These are phyloP conservation scores for Cupressus sempervirens DNA, from an alignment of 75 land plant species.

Conservation along the genomic window DNA sequence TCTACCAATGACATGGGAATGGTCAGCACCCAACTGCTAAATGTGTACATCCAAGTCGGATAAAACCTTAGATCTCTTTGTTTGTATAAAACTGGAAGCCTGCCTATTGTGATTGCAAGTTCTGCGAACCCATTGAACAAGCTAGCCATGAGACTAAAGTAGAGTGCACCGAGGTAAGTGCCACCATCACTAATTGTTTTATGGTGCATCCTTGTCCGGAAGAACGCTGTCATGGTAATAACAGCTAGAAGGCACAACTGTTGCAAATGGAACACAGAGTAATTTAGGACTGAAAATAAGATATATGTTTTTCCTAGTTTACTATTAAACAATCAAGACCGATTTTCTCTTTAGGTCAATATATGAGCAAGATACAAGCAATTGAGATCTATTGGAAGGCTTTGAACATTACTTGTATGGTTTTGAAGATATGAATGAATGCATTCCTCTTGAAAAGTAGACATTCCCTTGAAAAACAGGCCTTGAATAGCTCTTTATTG, in stretches of 20 bases:
- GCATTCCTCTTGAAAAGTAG: slow-evolving; percentile 28
- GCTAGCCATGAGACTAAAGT: slow-evolving; percentile 56
- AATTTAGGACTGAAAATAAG: background rate
- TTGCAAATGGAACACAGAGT: slow-evolving; percentile 5
- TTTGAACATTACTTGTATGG: slow-evolving; percentile 11
- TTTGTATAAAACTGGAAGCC: slow-evolving; percentile 82
- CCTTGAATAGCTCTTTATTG: slow-evolving; percentile 25
- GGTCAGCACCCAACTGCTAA: slow-evolving; percentile 35
- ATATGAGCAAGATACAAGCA: background rate
- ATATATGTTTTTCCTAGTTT: background rate
- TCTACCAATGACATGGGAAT: slow-evolving; percentile 42
- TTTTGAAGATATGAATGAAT: slow-evolving; percentile 30
- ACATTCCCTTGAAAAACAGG: slow-evolving; percentile 25
- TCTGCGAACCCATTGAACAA: slow-evolving; percentile 81
- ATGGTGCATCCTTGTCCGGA: slow-evolving; percentile 61
- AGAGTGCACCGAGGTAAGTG: slow-evolving; percentile 48
- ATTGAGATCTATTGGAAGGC: background rate
- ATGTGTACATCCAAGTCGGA: slow-evolving; percentile 70
- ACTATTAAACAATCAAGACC: background rate
- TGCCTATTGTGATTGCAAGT: slow-evolving; percentile 56
- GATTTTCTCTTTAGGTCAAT: background rate
- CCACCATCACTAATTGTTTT: slow-evolving; percentile 22
- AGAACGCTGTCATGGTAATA: slow-evolving; percentile 69
- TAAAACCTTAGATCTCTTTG: slow-evolving; percentile 72
- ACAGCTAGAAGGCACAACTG: slow-evolving; percentile 63